Base-by-base conservation (phyloP, 23 red algal species). In the Cyanidiococcus yangmingshanensis region DNA sequence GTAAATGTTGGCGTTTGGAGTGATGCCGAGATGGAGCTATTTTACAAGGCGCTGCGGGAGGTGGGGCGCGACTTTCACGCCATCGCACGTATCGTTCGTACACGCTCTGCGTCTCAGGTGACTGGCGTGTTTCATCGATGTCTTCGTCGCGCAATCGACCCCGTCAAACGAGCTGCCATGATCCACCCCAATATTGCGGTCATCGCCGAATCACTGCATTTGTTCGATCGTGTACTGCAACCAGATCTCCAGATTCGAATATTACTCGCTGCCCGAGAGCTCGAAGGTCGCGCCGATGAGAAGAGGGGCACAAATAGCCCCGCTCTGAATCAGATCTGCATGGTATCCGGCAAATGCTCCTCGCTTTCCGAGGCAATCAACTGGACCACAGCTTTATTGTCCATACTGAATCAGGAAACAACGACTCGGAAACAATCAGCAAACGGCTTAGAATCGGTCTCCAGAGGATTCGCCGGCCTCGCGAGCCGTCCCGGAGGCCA, bases 91-190 rank as follows among this genome's bases (percentile, higher is more conserved):
- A 35, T 71, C n/a, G 12, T 71, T 25, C 63, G 63, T 25, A 71
- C 63, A 35, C 7, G 63, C 7, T 71, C 63, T 7, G 63, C 63
- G 27, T 71, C 63, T 7, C 63, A 71, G 63, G 63, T 71, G 21
- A 71, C 63, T 3, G 63, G 63, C 7, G n/a, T 71, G 3, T 71
- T 71, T 35, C 63, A 71, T 35, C 63, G 63, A 71, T 71, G 63
- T 35, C 63, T 71, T 25, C 63, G 63, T 12, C 7, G 63, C 12
- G 63, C 63, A 32, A 71, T 71, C 63, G 63, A 71, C 27, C 63
- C 63, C 3, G 63, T 71, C n/a, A 71, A 71, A 35, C 63, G 63
- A 35, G 63, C 63, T 7, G 63, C 63, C 32, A 35, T 35, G 63
- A 35, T 35, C 7, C 7, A 29, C n/a, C 63, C 63, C 16, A 29